Evolutionary conservation across 202 grass and related monocot species (phyloP).

Genomic region (Schoenoplectus tabernaemontani): DNA sequence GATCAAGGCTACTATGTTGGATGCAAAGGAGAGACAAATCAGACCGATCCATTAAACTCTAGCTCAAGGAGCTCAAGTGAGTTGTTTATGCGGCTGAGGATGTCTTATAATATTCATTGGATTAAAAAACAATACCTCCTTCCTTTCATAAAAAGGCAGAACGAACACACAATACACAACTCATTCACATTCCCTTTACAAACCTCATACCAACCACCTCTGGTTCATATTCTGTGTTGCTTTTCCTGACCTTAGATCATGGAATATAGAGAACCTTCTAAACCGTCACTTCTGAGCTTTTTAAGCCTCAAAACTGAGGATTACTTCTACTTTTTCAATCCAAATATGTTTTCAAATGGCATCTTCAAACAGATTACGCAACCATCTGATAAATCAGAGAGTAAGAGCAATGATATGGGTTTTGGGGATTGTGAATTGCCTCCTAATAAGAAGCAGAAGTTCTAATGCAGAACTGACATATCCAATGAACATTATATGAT

Average conservation of each 20-base stretch:
- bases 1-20: background rate
- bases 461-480: background rate
- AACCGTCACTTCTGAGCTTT: slow-evolving; percentile 10
- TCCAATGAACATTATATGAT: background rate
- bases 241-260: background rate
- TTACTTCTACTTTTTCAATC: background rate
- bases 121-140: background rate
- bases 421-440: background rate
- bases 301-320: slow-evolving; percentile 16
- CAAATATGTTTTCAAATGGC: slow-evolving; percentile 1
- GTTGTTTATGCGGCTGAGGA: background rate
- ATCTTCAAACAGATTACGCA: background rate
- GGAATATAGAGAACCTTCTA: slow-evolving; percentile 13
- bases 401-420: background rate
- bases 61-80: background rate
- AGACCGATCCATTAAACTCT: background rate
- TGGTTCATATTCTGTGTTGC: background rate
- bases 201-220: background rate
- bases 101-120: background rate
- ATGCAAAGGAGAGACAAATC: background rate
- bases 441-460: slow-evolving; percentile 25
- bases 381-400: background rate
- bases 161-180: background rate
- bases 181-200: slow-evolving; percentile 1
- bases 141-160: slow-evolving; percentile 7